Conservation (phyloP, 805 yeast species). For the Starmerella kuoi region DNA sequence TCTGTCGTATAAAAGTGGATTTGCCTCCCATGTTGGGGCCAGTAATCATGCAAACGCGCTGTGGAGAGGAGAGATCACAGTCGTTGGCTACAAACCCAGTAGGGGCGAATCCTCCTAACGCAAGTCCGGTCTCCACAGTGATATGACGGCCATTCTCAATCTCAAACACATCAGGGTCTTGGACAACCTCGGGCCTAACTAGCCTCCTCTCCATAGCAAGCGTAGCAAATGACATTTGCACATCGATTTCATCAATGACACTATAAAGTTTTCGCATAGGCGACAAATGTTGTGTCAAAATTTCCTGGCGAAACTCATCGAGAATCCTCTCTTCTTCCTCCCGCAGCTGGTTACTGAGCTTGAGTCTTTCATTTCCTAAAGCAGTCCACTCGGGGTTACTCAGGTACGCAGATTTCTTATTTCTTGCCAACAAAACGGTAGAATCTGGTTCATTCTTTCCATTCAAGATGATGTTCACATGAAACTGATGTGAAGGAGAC, state of each 20-base stretch:
- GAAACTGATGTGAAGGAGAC: constrained; percentile 37
- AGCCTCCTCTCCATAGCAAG: constrained; percentile 58
- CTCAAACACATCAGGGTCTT: constrained; percentile 34
- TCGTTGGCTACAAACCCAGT: constrained; percentile 38
- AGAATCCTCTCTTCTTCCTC: constrained; percentile 46
- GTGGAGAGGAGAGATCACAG: constrained; percentile 26
- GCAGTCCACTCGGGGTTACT: constrained; percentile 38
- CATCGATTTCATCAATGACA: constrained; percentile 56
- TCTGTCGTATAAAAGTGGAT: constrained; percentile 60
- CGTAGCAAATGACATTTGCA: constrained; percentile 56
- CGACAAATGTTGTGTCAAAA: constrained; percentile 35
- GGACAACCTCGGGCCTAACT: constrained; percentile 50
- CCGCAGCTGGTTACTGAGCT: constrained; percentile 37
- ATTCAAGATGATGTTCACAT: constrained; percentile 35
- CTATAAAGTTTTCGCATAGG: constrained; percentile 39
- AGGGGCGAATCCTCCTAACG: constrained; percentile 32
- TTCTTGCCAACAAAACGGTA: constrained; percentile 30
- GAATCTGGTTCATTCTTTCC: constrained; percentile 3
- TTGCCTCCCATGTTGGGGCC: constrained; percentile 93
- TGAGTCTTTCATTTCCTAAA: constrained; percentile 40
- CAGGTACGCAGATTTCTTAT: constrained; percentile 37
- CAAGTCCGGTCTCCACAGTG: constrained; percentile 70
- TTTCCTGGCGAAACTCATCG: constrained; percentile 35
- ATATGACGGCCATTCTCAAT: constrained; percentile 66
- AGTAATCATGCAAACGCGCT: constrained; percentile 49